Evolutionary conservation across 2,329 filamentous ascomycete genomes (phyloP).

Genomic region (Aspergillus pseudoglaucus): DNA sequence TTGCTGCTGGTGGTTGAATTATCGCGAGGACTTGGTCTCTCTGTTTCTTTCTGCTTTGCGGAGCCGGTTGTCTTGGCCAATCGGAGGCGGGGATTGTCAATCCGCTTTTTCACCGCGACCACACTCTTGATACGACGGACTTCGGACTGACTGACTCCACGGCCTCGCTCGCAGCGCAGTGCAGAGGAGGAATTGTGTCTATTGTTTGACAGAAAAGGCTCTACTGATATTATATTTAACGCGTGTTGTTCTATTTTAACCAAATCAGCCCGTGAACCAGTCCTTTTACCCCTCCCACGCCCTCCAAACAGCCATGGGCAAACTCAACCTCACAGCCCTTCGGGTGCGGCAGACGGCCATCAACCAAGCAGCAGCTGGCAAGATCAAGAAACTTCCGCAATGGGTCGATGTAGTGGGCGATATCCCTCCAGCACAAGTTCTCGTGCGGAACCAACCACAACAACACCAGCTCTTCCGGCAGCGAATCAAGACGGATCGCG

Average conservation of each 20-base stretch:
- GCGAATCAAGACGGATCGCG: conserved; percentile 27
- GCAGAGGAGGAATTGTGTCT: no score
- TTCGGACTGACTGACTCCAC: no score
- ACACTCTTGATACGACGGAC: background rate
- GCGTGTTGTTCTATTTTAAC: background rate
- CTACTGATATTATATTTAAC: background rate
- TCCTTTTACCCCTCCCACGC: background rate
- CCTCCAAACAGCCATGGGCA: conserved; percentile 32
- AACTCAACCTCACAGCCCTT: conserved; percentile 41
- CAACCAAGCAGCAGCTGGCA: conserved; percentile 30
- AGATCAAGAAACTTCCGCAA: conserved; percentile 29
- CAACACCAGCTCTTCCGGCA: conserved; percentile 38
- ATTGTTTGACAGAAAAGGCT: no score
- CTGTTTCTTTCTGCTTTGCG: conserved; percentile 16
- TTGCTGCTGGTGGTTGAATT: background rate
- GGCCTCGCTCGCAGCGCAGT: no score
- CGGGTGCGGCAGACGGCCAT: conserved; percentile 40
- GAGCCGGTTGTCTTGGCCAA: conserved; percentile 28
- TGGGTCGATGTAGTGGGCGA: conserved; percentile 54
- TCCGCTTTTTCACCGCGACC: conserved; percentile 26
- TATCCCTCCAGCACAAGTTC: conserved; percentile 54
- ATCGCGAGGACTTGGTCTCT: conserved; percentile 3
- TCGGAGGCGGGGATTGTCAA: conserved; percentile 29
- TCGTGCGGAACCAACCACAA: conserved; percentile 52
- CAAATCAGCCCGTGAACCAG: background rate